Base-by-base conservation (phyloP, 179 eudicot species). In the Nepenthes alata region DNA sequence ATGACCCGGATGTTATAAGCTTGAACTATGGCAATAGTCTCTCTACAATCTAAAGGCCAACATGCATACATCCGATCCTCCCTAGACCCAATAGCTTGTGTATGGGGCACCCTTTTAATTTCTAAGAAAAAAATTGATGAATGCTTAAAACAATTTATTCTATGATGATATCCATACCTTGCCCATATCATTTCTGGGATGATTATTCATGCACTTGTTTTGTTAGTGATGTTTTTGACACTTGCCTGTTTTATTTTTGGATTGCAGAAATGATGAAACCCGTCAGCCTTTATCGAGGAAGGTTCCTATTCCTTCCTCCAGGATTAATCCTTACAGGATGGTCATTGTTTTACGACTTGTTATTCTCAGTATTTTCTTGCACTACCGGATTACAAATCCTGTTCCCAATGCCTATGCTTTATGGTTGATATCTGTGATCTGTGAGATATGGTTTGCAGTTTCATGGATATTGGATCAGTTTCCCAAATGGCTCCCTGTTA, bases 381-480 rank as follows among this genome's bases (percentile, higher is more conserved):
- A 77, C 68, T 77, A 77, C 70, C 81, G 81, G 53, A 41, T 77
- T 34, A 77, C 81, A 14, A 77, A 77, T 47, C 81, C 81, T 6
- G 81, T 77, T 47, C 58, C 61, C 7, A 62, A 74, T 59, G 81
- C 81, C 73, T 73, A 65, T 62, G 63, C 78, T 13, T 66, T 77
- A 75, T 77, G 81, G 81, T 55, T 77, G 65, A 50, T 74, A 64
- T 77, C 81, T 39, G 81, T 77, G 14, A 77, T 77, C 50, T 77
- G 81, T 70, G 81, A 77, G 73, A 77, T 74, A 3, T 77, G 81
- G 81, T 77, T 77, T 67, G 81, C 81, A 4, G 1, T 77, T 35
- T 77, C 81, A 36, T 77, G 81, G 81, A 77, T 77, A 63, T 64
- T 77, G 70, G 81, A 77, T 74, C 81, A 77, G 75, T 77, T 77